Conservation (phyloP, 148 eudicot species). For the Mesembryanthemum crystallinum region DNA sequence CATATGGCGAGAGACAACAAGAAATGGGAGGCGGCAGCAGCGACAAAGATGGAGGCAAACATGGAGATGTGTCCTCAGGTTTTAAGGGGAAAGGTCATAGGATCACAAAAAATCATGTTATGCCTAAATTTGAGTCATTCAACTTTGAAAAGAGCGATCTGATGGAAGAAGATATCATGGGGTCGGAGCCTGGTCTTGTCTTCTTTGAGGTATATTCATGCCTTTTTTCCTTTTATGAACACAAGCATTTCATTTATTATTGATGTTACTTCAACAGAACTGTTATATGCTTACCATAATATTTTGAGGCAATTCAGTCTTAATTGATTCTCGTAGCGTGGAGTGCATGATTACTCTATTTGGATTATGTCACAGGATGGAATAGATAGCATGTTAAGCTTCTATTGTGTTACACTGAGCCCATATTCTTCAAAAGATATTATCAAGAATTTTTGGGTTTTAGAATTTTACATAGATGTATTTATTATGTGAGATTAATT, state of each 20-base stretch:
- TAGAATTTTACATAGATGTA: background rate
- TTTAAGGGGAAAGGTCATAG: constrained; percentile 28
- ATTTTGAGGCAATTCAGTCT: background rate
- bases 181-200: constrained; percentile 89
- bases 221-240: background rate
- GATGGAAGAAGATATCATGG: constrained; percentile 97
- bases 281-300: background rate
- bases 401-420: background rate
- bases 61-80: constrained; percentile 26
- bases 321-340: background rate
- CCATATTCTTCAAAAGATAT: background rate
- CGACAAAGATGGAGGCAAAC: constrained; percentile 26
- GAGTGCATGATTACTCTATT: background rate
- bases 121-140: constrained; percentile 86
- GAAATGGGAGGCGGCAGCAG: constrained; percentile 29
- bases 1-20: constrained; percentile 61
- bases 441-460: background rate
- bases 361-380: background rate
- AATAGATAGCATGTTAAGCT: background rate
- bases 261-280: background rate
- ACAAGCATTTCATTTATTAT: background rate
- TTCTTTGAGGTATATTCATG: constrained; percentile 76
- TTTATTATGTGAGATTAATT: background rate
- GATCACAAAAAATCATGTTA: constrained; percentile 26
- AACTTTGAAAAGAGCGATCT: constrained; percentile 75